phyloP scores from a whole-genome alignment of 768 basidiomycete species.

The Podaxis sp. region DNA sequence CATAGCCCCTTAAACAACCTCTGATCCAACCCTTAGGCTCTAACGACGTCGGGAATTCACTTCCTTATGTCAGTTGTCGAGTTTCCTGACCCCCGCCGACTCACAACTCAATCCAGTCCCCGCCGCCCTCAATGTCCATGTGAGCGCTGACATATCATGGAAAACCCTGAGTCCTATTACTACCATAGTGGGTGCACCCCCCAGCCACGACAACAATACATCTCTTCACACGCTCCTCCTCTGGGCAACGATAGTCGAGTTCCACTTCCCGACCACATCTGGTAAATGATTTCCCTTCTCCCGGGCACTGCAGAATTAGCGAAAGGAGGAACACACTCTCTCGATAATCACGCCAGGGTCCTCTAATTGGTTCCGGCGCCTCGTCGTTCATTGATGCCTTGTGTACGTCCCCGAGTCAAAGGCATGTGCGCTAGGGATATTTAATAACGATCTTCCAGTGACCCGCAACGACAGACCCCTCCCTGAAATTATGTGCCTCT shows the following conservation, averaged over 20 bases:
- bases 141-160: neutral
- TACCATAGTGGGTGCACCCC: neutral
- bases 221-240: neutral
- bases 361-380: too few species aligned
- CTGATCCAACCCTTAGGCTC: neutral
- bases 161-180: neutral
- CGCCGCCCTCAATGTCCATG: neutral
- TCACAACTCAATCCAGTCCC: neutral
- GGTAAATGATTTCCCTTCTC: neutral
- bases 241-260: neutral
- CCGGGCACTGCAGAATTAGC: neutral
- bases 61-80: too few species aligned
- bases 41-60: neutral
- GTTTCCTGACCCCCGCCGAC: neutral
- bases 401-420: neutral
- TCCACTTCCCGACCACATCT: neutral
- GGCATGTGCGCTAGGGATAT: neutral
- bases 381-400: neutral
- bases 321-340: neutral
- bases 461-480: neutral
- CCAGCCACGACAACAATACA: neutral
- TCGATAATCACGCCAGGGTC: neutral
- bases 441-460: neutral
- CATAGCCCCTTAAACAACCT: neutral
- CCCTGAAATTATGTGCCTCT: neutral